Conservation (phyloP, 1,284 basidiomycete species). For the Boletellus deceptivus region DNA sequence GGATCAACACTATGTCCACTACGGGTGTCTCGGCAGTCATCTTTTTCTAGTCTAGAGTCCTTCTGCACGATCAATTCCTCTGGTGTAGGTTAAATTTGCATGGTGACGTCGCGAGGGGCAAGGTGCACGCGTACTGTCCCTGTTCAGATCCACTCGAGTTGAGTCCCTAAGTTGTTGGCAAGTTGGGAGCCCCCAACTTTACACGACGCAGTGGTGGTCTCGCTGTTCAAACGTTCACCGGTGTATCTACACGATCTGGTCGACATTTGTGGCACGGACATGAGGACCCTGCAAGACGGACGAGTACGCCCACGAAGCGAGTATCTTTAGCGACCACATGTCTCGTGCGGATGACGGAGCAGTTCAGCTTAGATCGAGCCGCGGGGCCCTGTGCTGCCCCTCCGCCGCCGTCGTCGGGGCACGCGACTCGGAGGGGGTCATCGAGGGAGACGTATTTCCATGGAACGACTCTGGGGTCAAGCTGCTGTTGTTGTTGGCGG, state of each 20-base stretch:
- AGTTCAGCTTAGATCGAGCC: constrained; percentile 31
- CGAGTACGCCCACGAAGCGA: neutral
- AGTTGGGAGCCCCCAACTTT: neutral
- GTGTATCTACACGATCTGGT: constrained; percentile 10
- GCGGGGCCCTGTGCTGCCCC: constrained; percentile 14
- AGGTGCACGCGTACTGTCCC: too few species aligned
- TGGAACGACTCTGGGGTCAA: constrained; percentile 60
- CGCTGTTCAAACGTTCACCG: neutral
- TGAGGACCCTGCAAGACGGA: neutral
- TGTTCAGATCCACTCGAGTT: neutral
- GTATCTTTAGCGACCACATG: neutral
- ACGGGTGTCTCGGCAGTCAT: neutral
- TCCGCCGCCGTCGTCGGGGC: constrained; percentile 16
- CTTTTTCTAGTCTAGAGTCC: neutral
- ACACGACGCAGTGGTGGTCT: neutral
- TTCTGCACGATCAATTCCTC: neutral
- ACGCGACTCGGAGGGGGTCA: constrained; percentile 27
- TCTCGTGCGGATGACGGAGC: neutral
- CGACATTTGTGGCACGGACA: neutral
- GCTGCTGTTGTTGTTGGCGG: constrained; percentile 38
- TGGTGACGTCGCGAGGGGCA: too few species aligned
- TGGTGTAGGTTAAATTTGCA: too few species aligned
- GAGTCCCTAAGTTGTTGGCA: neutral
- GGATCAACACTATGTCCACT: neutral
- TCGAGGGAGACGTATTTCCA: constrained; percentile 51